Base-by-base conservation (phyloP, 306 rosid genomes). In the Pterocarpus macrocarpus region DNA sequence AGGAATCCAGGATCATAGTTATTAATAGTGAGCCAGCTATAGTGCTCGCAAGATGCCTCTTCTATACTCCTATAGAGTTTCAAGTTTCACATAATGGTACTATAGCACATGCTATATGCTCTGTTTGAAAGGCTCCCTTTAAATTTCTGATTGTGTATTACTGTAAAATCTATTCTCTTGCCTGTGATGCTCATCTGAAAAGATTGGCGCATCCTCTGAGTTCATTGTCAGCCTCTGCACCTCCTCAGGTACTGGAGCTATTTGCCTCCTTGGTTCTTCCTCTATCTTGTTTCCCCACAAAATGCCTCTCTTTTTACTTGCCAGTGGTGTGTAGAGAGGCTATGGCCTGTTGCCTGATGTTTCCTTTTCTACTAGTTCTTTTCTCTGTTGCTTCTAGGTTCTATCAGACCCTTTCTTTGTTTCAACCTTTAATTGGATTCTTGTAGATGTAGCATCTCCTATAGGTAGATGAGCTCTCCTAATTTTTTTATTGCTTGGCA, bases 351-450 rank as follows among this genome's bases (percentile, higher is more conserved):
- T 7, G 6, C 47, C 47, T 5, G 7, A 39, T 61, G 14, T 82
- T 64, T 36, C 14, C 41, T 56, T 74, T 13, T 57, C 10, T 32
- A 14, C 13, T 71, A 41, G 10, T 39, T 3, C 55, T 53, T 50
- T 32, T 22, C 28, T 22, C 28, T 22, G 28, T 13, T 44, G 63
- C 50, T 52, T 39, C 13, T 30, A 41, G 56, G 15, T 75, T 67
- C 7, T 44, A 16, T 5, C 10, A 49, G 73, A 17, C 64, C 41
- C 34, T 34, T 71, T 77, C 30, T 66, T 36, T 75, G 64, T 58
- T 67, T 58, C 76, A 44, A 67, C 28, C 56, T 64, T 44, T 62
- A 15, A 66, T 81, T 66, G 56, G 64, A 65, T 73, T 55, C 63
- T 33, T 47, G 56, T 66, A 38, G 68, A 38, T 13, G 30, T 58